phyloP scores from a whole-genome alignment of 768 basidiomycete genomes.

The Boletus bicolor region DNA sequence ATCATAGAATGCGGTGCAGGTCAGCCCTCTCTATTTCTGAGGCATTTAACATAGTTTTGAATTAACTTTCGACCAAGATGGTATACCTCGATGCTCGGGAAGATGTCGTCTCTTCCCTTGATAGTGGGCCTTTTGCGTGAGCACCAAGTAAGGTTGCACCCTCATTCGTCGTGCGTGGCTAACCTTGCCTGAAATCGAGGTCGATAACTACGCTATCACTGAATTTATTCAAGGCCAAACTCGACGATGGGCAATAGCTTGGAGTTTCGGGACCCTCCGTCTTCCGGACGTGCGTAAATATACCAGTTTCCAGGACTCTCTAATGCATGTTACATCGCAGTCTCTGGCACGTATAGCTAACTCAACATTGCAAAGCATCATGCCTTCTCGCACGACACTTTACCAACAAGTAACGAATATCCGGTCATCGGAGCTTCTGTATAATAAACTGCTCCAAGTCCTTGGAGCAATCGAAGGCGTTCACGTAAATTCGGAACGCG shows the following conservation, averaged over 20 bases:
- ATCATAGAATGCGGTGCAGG: slow-evolving; percentile 53
- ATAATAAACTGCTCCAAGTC: slow-evolving; percentile 24
- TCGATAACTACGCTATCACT: slow-evolving; percentile 82
- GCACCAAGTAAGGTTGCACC: slow-evolving; percentile 36
- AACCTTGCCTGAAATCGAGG: slow-evolving; percentile 40
- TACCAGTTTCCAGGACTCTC: slow-evolving; percentile 4
- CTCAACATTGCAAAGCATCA: slow-evolving; percentile 44
- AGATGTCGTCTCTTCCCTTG: slow-evolving; percentile 65
- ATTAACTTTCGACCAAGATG: slow-evolving; percentile 43
- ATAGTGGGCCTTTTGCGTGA: slow-evolving; percentile 55
- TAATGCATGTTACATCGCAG: slow-evolving; percentile 34
- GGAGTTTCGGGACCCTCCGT: slow-evolving; percentile 67
- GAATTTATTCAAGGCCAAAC: slow-evolving; percentile 87
- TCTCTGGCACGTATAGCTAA: slow-evolving; percentile 36
- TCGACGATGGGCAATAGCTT: slow-evolving; percentile 87
- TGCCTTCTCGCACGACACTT: slow-evolving; percentile 62
- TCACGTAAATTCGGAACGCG: slow-evolving; percentile 1
- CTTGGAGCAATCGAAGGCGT: slow-evolving; percentile 37
- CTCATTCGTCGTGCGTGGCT: neutral
- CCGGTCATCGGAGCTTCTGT: slow-evolving; percentile 9
- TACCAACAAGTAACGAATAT: slow-evolving; percentile 34
- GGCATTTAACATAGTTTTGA: neutral
- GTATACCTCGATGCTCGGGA: slow-evolving; percentile 94
- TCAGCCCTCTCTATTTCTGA: slow-evolving; percentile 23
- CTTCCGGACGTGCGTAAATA: slow-evolving; percentile 70